Evolutionary conservation across 1,284 basidiomycete species (phyloP), one percentile per base, ranked within the genome.

Genomic region (Volvariella volvacea): DNA sequence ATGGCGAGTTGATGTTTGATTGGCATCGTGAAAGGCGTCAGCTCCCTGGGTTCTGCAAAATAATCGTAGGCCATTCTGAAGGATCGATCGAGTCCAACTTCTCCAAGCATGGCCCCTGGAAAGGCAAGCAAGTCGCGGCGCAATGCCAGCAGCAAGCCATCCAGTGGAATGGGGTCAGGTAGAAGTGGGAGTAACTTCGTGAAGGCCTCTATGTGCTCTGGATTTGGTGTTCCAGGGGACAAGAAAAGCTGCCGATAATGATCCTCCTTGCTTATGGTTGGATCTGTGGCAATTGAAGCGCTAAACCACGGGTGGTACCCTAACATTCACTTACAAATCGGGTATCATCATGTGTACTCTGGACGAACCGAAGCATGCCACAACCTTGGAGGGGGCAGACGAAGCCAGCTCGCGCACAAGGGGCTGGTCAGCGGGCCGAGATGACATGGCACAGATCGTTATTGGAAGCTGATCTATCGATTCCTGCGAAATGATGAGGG

Each of bases 261-360:
- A 10, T 71, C 66, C 48, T 77, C 73, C 56, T 80, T 88, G 48
- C 71, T 65, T 50, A 53, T 28, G 25, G 44, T 45, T 43, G 64
- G 44, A 49, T 52, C 53, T 22, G 78, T 60, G 2, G 82, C 72
- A 51, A 92, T 84, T 54, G 70, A 70, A 59, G 91, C 80, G 2
- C 78, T 69, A 60, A 86, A 91, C 89, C 88, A 92, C 3, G 89
- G 89, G 58, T 92, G 89, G 53, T 87, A 80, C 15, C 88, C 87
- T 89, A 48, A n/a, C 20, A 36, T 6, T 36, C 16, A 41, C 32
- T 12, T 42, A 34, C 32, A 52, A 4, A 42, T 30, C 37, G 22
- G 30, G 22, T 19, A 49, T 38, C 41, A 22, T 34, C 22, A 2
- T 39, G 41, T 10, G 39, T n/a, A 22, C 30, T 38, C 25, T 20